These are phyloP conservation scores for Candolleomyces eurysporus DNA, from an alignment of 768 basidiomycete genomes.

Conservation along the genomic window DNA sequence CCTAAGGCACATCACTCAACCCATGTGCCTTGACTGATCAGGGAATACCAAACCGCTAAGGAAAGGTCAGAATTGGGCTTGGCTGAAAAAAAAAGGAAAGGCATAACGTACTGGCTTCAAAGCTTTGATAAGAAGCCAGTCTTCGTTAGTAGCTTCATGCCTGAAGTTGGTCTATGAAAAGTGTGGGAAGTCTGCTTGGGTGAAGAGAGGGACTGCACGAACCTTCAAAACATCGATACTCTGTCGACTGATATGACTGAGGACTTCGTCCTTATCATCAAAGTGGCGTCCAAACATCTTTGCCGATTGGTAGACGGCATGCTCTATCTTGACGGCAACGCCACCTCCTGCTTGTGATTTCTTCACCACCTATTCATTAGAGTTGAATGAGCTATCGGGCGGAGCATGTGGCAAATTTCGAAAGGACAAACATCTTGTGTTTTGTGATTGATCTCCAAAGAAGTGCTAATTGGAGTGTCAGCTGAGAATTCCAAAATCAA, in stretches of 20 bases:
- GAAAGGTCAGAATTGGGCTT: neutral
- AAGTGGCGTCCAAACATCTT: constrained; percentile 97
- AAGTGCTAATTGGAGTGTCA: constrained; percentile 57
- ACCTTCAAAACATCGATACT: constrained; percentile 97
- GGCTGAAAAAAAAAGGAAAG: neutral
- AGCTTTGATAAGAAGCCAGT: constrained; percentile 90
- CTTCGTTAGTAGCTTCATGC: constrained; percentile 83
- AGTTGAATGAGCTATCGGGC: neutral
- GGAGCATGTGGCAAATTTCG: neutral
- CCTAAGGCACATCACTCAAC: neutral
- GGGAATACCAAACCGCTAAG: constrained; percentile 31
- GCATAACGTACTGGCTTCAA: constrained; percentile 67
- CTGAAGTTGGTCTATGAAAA: constrained; percentile 72
- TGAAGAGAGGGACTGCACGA: constrained; percentile 9
- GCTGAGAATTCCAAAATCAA: neutral
- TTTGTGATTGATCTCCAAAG: constrained; percentile 97
- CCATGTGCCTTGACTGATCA: constrained; percentile 11
- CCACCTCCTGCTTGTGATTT: constrained; percentile 93
- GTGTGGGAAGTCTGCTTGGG: constrained; percentile 3
- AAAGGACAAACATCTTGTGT: constrained; percentile 59
- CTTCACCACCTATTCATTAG: constrained; percentile 68
- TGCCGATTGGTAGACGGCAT: constrained; percentile 91
- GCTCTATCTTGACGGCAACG: constrained; percentile 98
- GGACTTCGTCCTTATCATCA: constrained; percentile 91
- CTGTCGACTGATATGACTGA: constrained; percentile 86